Conservation (phyloP, 2,329 filamentous ascomycete genomes). For the Hymenoscyphus fructigenus region DNA sequence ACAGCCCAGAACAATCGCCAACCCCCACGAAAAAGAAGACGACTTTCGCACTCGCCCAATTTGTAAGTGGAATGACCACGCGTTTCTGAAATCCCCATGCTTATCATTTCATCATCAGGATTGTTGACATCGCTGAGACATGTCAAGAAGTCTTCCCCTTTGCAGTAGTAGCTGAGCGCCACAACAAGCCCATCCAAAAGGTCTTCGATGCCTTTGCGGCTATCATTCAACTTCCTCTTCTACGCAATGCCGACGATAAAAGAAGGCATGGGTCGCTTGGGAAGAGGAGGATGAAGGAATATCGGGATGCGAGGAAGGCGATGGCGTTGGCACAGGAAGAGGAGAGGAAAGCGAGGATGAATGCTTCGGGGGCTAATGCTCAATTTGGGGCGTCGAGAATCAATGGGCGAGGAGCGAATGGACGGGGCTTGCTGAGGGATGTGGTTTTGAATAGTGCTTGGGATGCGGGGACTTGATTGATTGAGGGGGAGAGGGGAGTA, state of each 20-base stretch:
- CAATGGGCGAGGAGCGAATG: slow-evolving; percentile 7
- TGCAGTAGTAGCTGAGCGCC: slow-evolving; percentile 45
- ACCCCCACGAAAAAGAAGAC: neutral
- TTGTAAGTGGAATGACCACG: slow-evolving; percentile 21
- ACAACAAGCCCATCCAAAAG: slow-evolving; percentile 43
- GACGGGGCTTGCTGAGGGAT: slow-evolving; percentile 20
- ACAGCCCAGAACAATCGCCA: neutral
- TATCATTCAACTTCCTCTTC: slow-evolving; percentile 48
- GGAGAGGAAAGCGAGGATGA: slow-evolving; percentile 24
- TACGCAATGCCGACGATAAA: slow-evolving; percentile 47
- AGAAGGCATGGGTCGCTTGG: slow-evolving; percentile 44
- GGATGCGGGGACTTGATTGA: neutral
- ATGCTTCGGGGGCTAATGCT: slow-evolving; percentile 12
- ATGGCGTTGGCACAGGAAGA: slow-evolving; percentile 39
- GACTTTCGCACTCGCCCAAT: slow-evolving; percentile 25
- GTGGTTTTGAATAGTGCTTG: slow-evolving; percentile 19
- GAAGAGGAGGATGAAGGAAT: slow-evolving; percentile 44
- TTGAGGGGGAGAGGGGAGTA: no score
- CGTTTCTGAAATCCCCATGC: neutral
- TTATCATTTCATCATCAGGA: slow-evolving; percentile 35
- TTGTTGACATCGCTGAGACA: slow-evolving; percentile 51
- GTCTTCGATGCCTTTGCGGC: slow-evolving; percentile 49
- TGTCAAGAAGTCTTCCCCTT: slow-evolving; percentile 48
- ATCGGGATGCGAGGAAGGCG: slow-evolving; percentile 38
- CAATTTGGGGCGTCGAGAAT: slow-evolving; percentile 14